These are phyloP conservation scores for Nicotiana tomentosiformis DNA, from an alignment of 257 asterid species.

Conservation along the genomic window DNA sequence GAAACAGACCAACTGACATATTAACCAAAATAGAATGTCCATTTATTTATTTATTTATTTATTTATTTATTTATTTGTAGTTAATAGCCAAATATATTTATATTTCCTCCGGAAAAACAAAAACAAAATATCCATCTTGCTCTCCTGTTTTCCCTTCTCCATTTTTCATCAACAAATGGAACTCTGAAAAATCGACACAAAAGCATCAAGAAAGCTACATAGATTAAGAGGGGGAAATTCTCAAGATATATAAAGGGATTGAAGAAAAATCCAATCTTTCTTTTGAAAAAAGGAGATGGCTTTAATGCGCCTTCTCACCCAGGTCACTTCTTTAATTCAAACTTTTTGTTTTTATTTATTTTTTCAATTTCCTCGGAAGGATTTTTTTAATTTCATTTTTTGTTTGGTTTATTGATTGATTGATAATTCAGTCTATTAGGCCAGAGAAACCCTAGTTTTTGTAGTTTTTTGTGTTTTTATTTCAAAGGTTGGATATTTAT, in stretches of 20 bases:
- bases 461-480: not conserved
- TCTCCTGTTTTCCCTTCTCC: not conserved
- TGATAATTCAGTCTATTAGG: not conserved
- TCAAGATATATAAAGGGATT: not conserved
- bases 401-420: not conserved
- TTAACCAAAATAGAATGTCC: too few species aligned
- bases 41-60: too few species aligned
- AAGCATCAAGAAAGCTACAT: not conserved
- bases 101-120: not conserved
- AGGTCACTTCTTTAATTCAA: constrained; percentile 30
- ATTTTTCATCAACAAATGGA: not conserved
- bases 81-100: not conserved
- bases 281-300: constrained; percentile 36
- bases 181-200: not conserved
- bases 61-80: too few species aligned
- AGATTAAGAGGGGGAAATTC: not conserved
- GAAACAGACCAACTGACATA: too few species aligned
- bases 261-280: not conserved
- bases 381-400: not conserved
- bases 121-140: not conserved
- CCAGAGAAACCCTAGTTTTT: constrained; percentile 33
- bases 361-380: not conserved
- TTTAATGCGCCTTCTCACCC: constrained; percentile 50
- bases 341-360: not conserved
- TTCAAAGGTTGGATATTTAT: not conserved